Conservation (phyloP, 1,284 basidiomycete genomes). For the Moesziomyces antarcticus region DNA sequence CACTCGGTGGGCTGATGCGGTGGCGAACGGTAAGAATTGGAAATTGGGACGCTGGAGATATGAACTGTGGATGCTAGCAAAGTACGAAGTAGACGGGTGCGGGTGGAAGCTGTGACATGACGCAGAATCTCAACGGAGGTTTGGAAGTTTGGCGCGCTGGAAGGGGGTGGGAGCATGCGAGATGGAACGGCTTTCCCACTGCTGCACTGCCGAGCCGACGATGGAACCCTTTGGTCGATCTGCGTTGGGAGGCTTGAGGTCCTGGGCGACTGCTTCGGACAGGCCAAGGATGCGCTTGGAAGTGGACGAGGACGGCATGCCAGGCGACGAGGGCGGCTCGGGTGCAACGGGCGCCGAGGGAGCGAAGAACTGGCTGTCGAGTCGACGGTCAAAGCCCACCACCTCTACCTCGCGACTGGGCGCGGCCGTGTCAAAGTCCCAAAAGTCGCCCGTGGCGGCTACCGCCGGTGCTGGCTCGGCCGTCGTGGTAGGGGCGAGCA, state of each 20-base stretch:
- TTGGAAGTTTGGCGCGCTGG: neutral
- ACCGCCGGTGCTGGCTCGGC: neutral
- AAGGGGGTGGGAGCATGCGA: conserved; percentile 1
- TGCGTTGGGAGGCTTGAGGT: conserved; percentile 6
- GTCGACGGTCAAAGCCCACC: conserved; percentile 4
- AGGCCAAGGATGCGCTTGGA: conserved; percentile 21
- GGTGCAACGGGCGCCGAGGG: neutral
- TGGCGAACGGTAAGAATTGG: too few species aligned
- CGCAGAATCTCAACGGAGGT: too few species aligned
- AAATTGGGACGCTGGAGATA: too few species aligned
- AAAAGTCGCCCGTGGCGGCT: neutral
- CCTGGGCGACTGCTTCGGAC: conserved; percentile 12
- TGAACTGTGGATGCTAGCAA: too few species aligned
- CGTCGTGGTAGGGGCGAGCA: neutral
- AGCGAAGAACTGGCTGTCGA: conserved; percentile 33
- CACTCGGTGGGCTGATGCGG: too few species aligned
- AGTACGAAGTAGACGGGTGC: too few species aligned
- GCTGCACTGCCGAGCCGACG: conserved; percentile 41
- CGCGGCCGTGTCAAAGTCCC: conserved; percentile 18
- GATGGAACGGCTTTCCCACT: conserved; percentile 43
- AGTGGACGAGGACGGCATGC: conserved; percentile 16
- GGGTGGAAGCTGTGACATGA: too few species aligned
- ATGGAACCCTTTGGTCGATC: conserved; percentile 10
- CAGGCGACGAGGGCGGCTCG: conserved; percentile 13
- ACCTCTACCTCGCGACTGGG: conserved; percentile 8